Evolutionary conservation across 2,329 filamentous ascomycete species (phyloP).

Genomic region (Sporothrix brasiliensis): DNA sequence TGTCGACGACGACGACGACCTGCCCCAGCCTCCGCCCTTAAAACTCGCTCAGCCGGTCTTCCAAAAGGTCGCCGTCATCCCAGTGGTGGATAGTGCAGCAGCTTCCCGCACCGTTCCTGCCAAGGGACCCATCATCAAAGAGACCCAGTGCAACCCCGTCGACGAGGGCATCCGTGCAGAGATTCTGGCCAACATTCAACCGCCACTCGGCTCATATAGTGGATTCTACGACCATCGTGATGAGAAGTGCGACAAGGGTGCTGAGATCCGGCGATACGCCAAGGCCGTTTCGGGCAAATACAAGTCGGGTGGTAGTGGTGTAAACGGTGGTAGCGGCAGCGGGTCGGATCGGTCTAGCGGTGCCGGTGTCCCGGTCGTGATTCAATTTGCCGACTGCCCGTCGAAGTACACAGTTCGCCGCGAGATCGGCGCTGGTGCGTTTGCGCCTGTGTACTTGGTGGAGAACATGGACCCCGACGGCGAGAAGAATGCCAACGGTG

Average conservation of each 20-base stretch:
- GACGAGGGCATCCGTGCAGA: constrained; percentile 72
- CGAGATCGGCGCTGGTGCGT: constrained; percentile 90
- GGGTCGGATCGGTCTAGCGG: constrained; percentile 64
- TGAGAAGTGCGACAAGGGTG: constrained; percentile 65
- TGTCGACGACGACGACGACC: constrained; percentile 45
- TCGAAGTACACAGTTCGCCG: constrained; percentile 76
- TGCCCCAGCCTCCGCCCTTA: constrained; percentile 21
- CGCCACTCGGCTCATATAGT: constrained; percentile 71
- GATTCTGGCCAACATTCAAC: constrained; percentile 74
- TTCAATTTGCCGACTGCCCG: constrained; percentile 68
- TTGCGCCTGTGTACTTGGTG: constrained; percentile 91
- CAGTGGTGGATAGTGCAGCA: constrained; percentile 41
- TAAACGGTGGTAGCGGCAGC: background rate
- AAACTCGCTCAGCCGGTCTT: constrained; percentile 50
- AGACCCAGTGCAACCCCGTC: constrained; percentile 85
- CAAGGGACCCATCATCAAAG: constrained; percentile 76
- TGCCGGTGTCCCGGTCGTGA: constrained; percentile 60
- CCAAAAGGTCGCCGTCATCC: constrained; percentile 43
- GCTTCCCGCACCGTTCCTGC: constrained; percentile 36
- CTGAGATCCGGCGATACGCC: constrained; percentile 79
- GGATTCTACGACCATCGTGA: constrained; percentile 77
- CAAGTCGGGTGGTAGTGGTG: constrained; percentile 52
- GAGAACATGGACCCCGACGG: constrained; percentile 66
- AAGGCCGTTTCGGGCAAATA: constrained; percentile 67
- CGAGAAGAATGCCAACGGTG: constrained; percentile 47